A percentile compares a stretch with the other conserved stretches of the same genome.
Conservation (phyloP, 2,329 filamentous ascomycete genomes). For the Alternaria postmessia region DNA sequence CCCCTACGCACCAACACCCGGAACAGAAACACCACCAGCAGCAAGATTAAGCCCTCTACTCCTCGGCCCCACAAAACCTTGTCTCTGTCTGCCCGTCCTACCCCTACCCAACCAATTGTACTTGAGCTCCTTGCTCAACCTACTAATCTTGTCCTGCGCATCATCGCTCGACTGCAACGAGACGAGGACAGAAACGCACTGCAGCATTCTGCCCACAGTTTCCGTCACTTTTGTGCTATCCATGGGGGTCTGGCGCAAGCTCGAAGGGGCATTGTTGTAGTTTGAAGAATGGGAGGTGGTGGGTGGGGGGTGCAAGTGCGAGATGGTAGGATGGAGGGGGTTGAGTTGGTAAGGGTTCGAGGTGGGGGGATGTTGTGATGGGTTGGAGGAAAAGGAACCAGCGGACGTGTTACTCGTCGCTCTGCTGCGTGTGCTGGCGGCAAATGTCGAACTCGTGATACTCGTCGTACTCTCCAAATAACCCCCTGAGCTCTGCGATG, state of each 20-base stretch:
- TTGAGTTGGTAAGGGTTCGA: background rate
- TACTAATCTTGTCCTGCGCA: constrained; percentile 78
- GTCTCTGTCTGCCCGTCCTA: constrained; percentile 84
- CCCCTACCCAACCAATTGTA: constrained; percentile 96
- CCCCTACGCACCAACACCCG: background rate
- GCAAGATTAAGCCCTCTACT: constrained; percentile 20
- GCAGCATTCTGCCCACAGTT: constrained; percentile 92
- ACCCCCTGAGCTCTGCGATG: constrained; percentile 75
- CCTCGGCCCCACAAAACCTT: constrained; percentile 79
- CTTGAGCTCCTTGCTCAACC: constrained; percentile 86
- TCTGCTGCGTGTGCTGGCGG: constrained; percentile 67
- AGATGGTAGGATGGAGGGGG: background rate
- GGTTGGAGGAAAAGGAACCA: constrained; percentile 55
- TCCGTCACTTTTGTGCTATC: constrained; percentile 82
- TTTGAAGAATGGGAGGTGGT: constrained; percentile 16
- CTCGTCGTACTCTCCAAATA: constrained; percentile 74
- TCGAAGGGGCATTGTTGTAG: constrained; percentile 19
- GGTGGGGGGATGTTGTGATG: constrained; percentile 17
- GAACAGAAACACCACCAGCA: background rate
- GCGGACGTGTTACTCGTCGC: constrained; percentile 82
- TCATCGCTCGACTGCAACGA: constrained; percentile 77
- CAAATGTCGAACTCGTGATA: constrained; percentile 59
- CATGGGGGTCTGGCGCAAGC: constrained; percentile 46
- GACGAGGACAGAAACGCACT: constrained; percentile 91
- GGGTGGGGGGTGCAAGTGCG: constrained; percentile 23